phyloP scores from a whole-genome alignment of 2,329 filamentous ascomycete genomes.

The Gliomastix tumulicola region DNA sequence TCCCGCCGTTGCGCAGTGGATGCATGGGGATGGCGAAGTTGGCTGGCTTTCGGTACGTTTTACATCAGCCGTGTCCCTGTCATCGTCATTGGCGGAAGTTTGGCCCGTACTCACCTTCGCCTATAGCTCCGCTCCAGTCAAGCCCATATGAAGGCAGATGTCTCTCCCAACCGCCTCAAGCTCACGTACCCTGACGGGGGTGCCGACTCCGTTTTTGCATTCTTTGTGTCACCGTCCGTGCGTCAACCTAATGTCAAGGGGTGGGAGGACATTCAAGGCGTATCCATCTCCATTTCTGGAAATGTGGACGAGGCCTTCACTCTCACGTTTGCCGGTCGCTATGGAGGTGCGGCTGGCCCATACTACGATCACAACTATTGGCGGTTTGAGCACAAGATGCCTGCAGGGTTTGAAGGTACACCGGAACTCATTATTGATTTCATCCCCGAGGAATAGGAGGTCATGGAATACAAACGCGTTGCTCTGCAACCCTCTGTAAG shows the following conservation, averaged over 20 bases:
- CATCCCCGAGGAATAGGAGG: background rate
- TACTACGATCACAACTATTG: background rate
- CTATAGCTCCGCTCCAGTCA: background rate
- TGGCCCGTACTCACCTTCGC: too few relatives aligned
- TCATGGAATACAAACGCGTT: too few relatives aligned
- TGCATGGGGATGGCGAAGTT: constrained; percentile 24
- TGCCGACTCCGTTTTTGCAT: constrained; percentile 37
- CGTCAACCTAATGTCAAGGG: constrained; percentile 31
- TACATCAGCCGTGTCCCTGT: too few relatives aligned
- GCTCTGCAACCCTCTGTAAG: too few relatives aligned
- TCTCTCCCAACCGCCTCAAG: constrained; percentile 32
- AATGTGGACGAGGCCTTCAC: constrained; percentile 24
- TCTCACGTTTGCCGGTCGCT: background rate
- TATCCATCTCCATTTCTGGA: constrained; percentile 35
- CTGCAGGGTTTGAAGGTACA: background rate
- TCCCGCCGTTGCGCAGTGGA: constrained; percentile 55
- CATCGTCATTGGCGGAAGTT: too few relatives aligned
- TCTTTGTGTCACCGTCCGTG: constrained; percentile 40
- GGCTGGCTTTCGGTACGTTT: constrained; percentile 15
- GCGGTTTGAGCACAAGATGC: background rate
- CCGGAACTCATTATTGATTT: background rate
- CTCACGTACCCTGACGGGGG: constrained; percentile 48
- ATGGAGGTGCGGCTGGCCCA: background rate
- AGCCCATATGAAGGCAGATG: constrained; percentile 24
- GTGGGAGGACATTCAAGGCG: constrained; percentile 40